phyloP scores from a whole-genome alignment of 345 rosid genomes.

The Excoecaria cochinchinensis region DNA sequence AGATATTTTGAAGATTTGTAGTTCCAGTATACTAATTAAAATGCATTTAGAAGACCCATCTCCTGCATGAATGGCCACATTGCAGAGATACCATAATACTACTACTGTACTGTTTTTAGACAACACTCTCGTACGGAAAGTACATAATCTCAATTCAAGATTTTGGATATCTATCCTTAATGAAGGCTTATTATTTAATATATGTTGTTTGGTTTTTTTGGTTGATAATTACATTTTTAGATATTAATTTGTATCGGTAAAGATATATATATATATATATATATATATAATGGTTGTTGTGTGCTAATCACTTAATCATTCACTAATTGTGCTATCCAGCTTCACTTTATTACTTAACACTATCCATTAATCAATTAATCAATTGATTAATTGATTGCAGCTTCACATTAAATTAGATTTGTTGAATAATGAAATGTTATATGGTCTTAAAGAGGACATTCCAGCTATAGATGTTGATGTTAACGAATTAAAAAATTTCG shows the following conservation, averaged over 20 bases:
- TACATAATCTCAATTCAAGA: background rate
- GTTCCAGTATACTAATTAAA: slow-evolving; percentile 2
- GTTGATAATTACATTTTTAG: too few relatives aligned
- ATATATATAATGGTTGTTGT: background rate
- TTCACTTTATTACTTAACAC: background rate
- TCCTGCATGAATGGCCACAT: slow-evolving; percentile 29
- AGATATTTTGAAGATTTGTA: background rate
- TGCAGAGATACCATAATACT: slow-evolving; percentile 27
- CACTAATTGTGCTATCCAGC: slow-evolving; percentile 22
- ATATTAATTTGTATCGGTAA: too few relatives aligned
- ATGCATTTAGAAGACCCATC: slow-evolving; percentile 19
- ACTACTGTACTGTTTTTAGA: background rate
- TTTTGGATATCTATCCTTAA: background rate
- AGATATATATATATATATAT: too few relatives aligned
- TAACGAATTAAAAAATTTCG: too few relatives aligned
- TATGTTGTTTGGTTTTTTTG: too few relatives aligned
- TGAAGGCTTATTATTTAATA: background rate
- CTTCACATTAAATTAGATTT: too few relatives aligned
- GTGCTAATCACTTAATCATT: background rate
- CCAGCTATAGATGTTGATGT: too few relatives aligned
- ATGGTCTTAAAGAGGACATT: too few relatives aligned
- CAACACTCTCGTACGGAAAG: slow-evolving; percentile 16
- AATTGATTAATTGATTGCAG: background rate
- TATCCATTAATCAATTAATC: background rate
- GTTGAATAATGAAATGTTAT: too few relatives aligned